Evolutionary conservation across 345 rosid genomes (phyloP).

Genomic region (Citrus mangshanensis): DNA sequence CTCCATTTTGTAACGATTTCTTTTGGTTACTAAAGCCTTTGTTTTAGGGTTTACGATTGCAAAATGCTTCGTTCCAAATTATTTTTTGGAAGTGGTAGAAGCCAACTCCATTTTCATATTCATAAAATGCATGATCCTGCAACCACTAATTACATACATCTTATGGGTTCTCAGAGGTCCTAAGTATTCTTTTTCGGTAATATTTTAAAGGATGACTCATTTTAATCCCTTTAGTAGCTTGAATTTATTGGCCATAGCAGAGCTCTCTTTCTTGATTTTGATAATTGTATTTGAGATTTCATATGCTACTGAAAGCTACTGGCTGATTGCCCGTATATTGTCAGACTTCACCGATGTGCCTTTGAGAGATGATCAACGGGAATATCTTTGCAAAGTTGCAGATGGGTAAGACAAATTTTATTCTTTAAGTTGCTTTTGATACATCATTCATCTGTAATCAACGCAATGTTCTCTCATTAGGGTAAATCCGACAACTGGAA

Average conservation of each 20-base stretch:
- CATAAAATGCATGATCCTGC: not conserved
- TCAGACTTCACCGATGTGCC: conserved; percentile 96
- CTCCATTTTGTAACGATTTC: not conserved
- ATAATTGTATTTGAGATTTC: not conserved
- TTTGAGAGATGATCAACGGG: conserved; percentile 84
- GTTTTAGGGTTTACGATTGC: not conserved
- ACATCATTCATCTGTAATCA: not conserved
- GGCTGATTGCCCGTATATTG: conserved; percentile 8
- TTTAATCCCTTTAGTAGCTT: not conserved
- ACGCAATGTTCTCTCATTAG: conserved; percentile 25
- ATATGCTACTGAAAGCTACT: not conserved
- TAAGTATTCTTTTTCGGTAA: not conserved
- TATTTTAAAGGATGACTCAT: not conserved
- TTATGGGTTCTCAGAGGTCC: not conserved
- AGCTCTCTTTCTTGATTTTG: not conserved
- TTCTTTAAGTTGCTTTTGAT: not conserved
- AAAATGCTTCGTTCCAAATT: not conserved
- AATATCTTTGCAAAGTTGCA: conserved; percentile 79
- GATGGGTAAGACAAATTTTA: conserved; percentile 55
- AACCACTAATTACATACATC: not conserved
- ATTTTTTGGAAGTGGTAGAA: not conserved
- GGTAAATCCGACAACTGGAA: conserved; percentile 76
- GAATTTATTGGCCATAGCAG: not conserved
- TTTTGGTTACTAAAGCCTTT: not conserved
- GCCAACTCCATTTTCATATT: not conserved